Percentiles rank a stretch among this genome's conserved stretches.
phyloP scores from a whole-genome alignment of 2,329 filamentous ascomycete genomes.

The Akanthomyces lecanii region DNA sequence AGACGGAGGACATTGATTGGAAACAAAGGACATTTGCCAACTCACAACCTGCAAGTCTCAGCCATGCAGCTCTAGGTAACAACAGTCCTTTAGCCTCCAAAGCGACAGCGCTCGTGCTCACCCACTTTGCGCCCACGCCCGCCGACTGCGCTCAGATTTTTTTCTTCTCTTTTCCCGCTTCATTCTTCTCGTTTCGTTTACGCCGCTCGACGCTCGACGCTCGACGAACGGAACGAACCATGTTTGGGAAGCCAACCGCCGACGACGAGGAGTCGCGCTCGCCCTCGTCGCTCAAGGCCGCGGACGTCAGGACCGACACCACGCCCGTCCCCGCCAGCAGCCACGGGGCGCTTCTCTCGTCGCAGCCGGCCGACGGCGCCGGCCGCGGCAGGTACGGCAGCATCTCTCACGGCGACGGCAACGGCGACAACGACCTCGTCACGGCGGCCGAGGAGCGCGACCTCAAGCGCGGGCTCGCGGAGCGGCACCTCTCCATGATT shows the following conservation, averaged over 20 bases:
- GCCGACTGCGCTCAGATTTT: too few species aligned
- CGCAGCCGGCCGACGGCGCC: not conserved
- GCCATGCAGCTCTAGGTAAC: not conserved
- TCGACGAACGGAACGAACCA: not conserved
- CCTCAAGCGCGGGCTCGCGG: constrained; percentile 43
- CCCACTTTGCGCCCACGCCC: too few species aligned
- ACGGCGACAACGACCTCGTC: constrained; percentile 34
- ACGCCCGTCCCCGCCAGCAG: not conserved
- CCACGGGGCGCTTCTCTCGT: not conserved
- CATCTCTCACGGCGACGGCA: not conserved
- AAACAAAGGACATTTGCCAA: not conserved
- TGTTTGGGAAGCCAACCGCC: not conserved
- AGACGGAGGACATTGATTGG: not conserved
- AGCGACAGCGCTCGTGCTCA: too few species aligned
- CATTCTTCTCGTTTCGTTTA: too few species aligned
- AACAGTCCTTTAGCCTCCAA: too few species aligned
- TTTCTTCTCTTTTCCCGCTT: not conserved
- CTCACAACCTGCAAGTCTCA: not conserved
- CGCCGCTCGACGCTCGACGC: too few species aligned
- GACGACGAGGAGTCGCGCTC: not conserved
- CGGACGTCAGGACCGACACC: not conserved
- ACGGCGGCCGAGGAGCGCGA: constrained; percentile 46
- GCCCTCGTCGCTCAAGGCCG: not conserved
- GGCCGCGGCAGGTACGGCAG: not conserved
- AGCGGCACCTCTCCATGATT: constrained; percentile 57